Evolutionary conservation across 352 stramenopile genomes (phyloP), one percentile per base, ranked within the genome.

Genomic region (Phytophthora foliorum): DNA sequence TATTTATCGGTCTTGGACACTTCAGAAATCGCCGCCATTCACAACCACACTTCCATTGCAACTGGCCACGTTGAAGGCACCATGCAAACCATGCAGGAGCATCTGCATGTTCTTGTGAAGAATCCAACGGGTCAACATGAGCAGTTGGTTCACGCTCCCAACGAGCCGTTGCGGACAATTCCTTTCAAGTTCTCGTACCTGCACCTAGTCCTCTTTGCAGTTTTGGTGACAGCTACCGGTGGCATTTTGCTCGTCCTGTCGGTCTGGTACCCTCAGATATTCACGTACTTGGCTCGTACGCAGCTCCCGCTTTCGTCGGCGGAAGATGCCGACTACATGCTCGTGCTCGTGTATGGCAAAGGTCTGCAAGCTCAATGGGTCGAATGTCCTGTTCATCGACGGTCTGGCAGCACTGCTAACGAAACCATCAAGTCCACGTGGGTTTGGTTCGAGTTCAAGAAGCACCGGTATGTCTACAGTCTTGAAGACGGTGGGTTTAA

Each of bases 371-470:
- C 80, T 29, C 74, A 69, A 22, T 86, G 71, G 64, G 57, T 91
- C 32, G 81, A 91, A 31, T 63, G 74, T 17, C 36, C 22, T 0
- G 70, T 84, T 16, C 59, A 80, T n/a, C 29, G 36, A 7, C 44
- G 34, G 17, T n/a, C 8, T 48, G 13, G 31, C 10, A 59, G 29
- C 24, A 11, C 9, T 45, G 3, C 17, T 16, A 59, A 57, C 2
- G 9, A 36, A 25, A 6, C 10, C 2, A 22, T 1, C 1, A 64
- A 74, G 38, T 16, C 64, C 11, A 14, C 46, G 31, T 81, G 74
- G 69, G 48, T 80, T 21, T 91, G 81, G 80, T 91, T 92, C 59
- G 80, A 88, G 61, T 92, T 86, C 67, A 91, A 91, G 74, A 88
- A 89, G 57, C 80, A 92, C 36, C 80, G 78, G 0, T 92, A 92